These are phyloP conservation scores for Aspergillus awamori DNA, from an alignment of 2,329 filamentous ascomycete genomes.

Conservation along the genomic window DNA sequence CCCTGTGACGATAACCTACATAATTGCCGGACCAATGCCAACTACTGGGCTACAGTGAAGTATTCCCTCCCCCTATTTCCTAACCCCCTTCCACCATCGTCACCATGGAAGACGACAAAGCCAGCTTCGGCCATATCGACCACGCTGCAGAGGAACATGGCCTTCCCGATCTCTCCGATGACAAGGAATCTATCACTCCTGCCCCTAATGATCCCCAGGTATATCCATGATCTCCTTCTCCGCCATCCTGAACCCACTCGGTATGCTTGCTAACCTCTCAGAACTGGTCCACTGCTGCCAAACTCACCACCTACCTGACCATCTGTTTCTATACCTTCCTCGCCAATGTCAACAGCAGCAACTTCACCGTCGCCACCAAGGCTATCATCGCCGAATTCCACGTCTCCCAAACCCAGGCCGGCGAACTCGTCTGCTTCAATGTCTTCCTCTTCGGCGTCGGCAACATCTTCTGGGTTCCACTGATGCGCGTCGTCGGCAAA, in stretches of 20 bases:
- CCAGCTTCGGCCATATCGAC: conserved; percentile 7
- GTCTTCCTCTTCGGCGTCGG: conserved; percentile 31
- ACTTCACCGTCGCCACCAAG: conserved; percentile 42
- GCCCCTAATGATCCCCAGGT: conserved; percentile 27
- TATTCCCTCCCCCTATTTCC: no score
- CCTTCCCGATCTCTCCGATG: no score
- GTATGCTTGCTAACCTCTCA: background rate
- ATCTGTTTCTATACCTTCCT: conserved; percentile 46
- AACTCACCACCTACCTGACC: conserved; percentile 35
- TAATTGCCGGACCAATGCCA: background rate
- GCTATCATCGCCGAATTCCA: conserved; percentile 35
- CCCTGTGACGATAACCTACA: background rate
- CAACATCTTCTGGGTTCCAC: conserved; percentile 30
- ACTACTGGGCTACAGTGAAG: background rate
- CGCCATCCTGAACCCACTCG: background rate
- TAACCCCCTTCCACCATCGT: background rate
- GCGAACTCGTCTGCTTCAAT: conserved; percentile 30
- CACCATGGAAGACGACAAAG: conserved; percentile 8
- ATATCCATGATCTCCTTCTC: background rate
- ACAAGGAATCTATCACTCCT: background rate
- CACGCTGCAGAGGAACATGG: conserved; percentile 9
- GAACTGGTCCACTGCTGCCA: conserved; percentile 28
- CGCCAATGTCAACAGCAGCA: conserved; percentile 43
- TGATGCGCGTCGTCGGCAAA: conserved; percentile 37
- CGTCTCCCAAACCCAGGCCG: conserved; percentile 27